Evolutionary conservation across 352 stramenopile species (phyloP), one percentile per base, ranked within the genome.

Genomic region (Plasmopara muralis): DNA sequence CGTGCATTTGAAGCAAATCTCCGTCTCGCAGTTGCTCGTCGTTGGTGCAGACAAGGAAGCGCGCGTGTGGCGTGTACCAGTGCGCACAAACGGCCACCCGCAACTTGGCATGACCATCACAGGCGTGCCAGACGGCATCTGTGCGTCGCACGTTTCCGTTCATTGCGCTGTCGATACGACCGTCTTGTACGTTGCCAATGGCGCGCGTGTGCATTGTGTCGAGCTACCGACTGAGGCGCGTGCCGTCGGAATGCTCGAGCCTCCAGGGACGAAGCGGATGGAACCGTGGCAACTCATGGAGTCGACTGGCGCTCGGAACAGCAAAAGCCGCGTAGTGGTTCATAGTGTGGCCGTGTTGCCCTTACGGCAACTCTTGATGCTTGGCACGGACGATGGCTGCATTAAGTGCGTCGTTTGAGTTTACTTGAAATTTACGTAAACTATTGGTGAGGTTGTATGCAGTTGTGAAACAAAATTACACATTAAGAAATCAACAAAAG

Each of bases 11-110:
- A 47, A 66, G 0, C 77, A 88, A 53, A 74, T 87, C 37, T 72
- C 80, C 2, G 62, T 62, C 6, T 77, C 71, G 10, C 73, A 74
- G 30, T 43, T 90, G 25, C 52, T 90, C 14, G 74, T 87, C 1
- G 71, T 88, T 2, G 75, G 79, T 0, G 64, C 62, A 1, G 79
- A 90, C 28, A 75, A 77, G 16, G 80, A 90, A 47, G 80, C 77
- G 9, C 69, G 75, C 3, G 73, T 90, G 50, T 90, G 75, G 75
- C 64, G 70, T 5, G 42, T 89, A 50, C 65, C 62, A n/a, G 45
- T 86, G 28, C 48, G 47, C 2, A 43, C 55, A 5, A 37, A 66
- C 12, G 41, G 42, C 2, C 65, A 67, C 2, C 71, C 70, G 0
- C 56, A 69, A 20, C 57, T 81, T 7, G 57, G 67, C 9, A 70